These are phyloP conservation scores for Pelagophyceae sp. DNA, from an alignment of 352 stramenopile genomes.

Conservation along the genomic window DNA sequence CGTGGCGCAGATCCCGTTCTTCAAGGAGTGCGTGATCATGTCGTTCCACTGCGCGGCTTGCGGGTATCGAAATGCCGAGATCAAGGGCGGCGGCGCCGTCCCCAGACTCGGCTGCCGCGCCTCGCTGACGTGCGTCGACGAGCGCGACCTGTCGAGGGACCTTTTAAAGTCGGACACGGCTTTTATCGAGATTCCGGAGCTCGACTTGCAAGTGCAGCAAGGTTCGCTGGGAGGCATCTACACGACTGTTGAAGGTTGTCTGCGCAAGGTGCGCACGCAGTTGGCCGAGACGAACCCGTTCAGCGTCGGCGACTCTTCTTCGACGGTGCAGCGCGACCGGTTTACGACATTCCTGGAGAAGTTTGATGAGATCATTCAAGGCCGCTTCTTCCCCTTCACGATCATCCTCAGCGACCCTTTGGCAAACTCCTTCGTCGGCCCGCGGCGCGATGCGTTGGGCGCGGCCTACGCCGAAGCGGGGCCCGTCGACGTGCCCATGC, in stretches of 20 bases:
- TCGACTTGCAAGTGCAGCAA: conserved; percentile 75
- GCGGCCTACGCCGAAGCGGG: conserved; percentile 11
- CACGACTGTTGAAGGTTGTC: conserved; percentile 79
- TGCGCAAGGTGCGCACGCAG: conserved; percentile 68
- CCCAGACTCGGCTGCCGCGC: conserved; percentile 64
- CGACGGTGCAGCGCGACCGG: background rate
- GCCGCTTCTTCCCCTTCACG: conserved; percentile 58
- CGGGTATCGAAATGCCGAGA: conserved; percentile 78
- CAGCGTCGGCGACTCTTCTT: conserved; percentile 37
- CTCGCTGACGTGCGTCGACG: conserved; percentile 49
- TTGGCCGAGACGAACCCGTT: conserved; percentile 69
- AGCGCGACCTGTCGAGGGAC: conserved; percentile 67
- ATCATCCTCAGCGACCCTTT: conserved; percentile 74
- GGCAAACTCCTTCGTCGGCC: conserved; percentile 73
- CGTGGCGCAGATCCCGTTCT: conserved; percentile 83
- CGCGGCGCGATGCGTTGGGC: conserved; percentile 24
- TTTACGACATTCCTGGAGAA: background rate
- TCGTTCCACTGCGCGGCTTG: conserved; percentile 74
- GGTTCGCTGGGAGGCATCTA: conserved; percentile 75
- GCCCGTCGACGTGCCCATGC: too few relatives aligned
- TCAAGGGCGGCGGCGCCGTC: conserved; percentile 79
- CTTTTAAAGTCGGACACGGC: conserved; percentile 81
- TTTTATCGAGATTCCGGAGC: conserved; percentile 66
- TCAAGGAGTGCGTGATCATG: conserved; percentile 87
- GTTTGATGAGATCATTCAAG: background rate